phyloP scores from a whole-genome alignment of 768 basidiomycete species.

The Termitomyces sp. region DNA sequence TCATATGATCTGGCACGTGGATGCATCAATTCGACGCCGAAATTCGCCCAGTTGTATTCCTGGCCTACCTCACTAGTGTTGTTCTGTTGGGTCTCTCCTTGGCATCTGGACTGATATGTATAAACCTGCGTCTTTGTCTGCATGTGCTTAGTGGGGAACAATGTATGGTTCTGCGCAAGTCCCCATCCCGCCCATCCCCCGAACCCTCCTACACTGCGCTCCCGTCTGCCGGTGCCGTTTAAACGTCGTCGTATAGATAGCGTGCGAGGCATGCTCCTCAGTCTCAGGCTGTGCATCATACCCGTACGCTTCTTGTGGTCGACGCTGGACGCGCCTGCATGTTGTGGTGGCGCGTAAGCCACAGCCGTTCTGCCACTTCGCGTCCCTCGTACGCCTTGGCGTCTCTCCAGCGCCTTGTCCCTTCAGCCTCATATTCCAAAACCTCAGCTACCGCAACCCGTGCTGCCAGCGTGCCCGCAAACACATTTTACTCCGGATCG shows the following conservation, averaged over 20 bases:
- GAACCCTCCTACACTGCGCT: background rate
- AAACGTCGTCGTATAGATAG: background rate
- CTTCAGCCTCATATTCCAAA: slow-evolving; percentile 58
- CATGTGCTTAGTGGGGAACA: no score
- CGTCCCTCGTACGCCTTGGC: background rate
- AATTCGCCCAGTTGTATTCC: no score
- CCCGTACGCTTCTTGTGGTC: background rate
- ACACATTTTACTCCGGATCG: slow-evolving; percentile 37
- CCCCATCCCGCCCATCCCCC: no score
- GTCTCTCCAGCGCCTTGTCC: slow-evolving; percentile 44
- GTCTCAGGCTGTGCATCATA: background rate
- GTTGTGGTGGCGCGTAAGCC: background rate
- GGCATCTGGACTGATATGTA: no score
- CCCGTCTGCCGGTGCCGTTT: background rate
- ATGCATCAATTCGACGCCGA: no score
- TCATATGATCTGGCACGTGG: no score
- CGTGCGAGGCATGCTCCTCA: background rate
- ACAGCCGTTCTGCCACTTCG: background rate
- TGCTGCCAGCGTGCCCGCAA: slow-evolving; percentile 91
- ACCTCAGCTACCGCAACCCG: slow-evolving; percentile 79
- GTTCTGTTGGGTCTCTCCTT: no score
- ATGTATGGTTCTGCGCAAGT: no score
- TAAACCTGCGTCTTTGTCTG: no score
- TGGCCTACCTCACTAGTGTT: no score
- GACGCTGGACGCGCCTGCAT: no score